Base-by-base conservation (phyloP, 805 yeast species). In the Suhomyces prunicola region DNA sequence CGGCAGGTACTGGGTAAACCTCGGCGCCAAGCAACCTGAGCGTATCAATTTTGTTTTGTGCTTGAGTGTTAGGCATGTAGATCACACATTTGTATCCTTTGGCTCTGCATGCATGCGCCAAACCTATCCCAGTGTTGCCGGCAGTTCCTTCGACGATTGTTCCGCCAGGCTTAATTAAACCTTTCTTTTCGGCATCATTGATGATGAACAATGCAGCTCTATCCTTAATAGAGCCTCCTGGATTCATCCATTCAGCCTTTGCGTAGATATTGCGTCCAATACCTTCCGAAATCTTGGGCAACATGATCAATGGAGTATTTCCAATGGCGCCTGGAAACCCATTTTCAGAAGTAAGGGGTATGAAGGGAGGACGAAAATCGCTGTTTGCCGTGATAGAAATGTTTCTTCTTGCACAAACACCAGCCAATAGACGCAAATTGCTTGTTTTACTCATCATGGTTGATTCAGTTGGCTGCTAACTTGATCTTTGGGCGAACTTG, bases 71-170 rank as follows among this genome's bases (percentile, higher is more conserved):
- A 54, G 97, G 97, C 91, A 90, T 90, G 75, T 89, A 90, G 54
- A 90, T 87, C 48, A 90, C 84, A 67, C 94, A 84, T 52, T 86
- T 82, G 76, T 90, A 90, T 29, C 96, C 96, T 60, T 86, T 82
- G 47, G 92, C 81, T 35, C 96, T 77, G 66, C 96, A 88, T 45
- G 86, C 83, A 62, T 80, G 84, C 6, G 96, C 97, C 52, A 90
- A 73, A 1, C 97, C 97, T 60, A 90, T 90, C 15, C 97, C 97
- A n/a, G 97, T 90, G 72, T 90, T 90, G 31, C 97, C 97, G 3
- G 97, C 97, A 10, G 97, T 90, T 6, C 96, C 96, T 70, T 90
- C 97, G 15, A 90, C 92, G 29, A 90, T 82, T 2, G 96, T 90
- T 33, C 94, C 96, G 7, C 96, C 94, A 4, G 90, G 82, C 53